These are phyloP conservation scores for Chrysanthemum makinoi DNA, from an alignment of 129 eudicot species.

Conservation along the genomic window DNA sequence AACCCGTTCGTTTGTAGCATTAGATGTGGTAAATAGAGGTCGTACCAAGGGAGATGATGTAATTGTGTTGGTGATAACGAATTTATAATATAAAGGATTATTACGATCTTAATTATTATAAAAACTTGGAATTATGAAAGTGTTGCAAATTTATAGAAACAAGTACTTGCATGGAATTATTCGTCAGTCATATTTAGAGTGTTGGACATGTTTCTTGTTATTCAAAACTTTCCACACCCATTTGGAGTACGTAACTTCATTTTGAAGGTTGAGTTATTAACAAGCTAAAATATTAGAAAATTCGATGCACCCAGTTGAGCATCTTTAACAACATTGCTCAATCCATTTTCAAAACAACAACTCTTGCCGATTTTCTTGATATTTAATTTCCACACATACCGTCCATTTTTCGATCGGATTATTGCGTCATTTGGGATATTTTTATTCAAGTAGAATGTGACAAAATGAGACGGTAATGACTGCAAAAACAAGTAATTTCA, in stretches of 20 bases:
- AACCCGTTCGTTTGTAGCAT: too few relatives aligned
- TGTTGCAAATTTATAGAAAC: too few relatives aligned
- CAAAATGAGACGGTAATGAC: conserved; percentile 15
- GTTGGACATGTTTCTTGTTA: too few relatives aligned
- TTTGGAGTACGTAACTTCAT: neutral
- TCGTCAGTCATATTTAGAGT: too few relatives aligned
- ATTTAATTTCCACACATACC: conserved; percentile 9
- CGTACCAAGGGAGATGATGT: too few relatives aligned
- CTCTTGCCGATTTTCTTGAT: neutral
- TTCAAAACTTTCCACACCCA: conserved; percentile 10
- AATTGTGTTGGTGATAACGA: too few relatives aligned
- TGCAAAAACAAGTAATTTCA: neutral
- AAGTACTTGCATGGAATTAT: too few relatives aligned
- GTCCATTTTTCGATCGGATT: neutral
- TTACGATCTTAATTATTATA: too few relatives aligned
- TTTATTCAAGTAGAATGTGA: conserved; percentile 9
- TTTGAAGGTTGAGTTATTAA: conserved; percentile 19
- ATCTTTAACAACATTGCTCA: conserved; percentile 20
- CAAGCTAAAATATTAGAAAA: conserved; percentile 16
- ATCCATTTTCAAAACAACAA: conserved; percentile 17
- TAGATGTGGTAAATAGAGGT: too few relatives aligned
- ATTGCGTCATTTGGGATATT: conserved; percentile 1
- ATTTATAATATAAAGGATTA: too few relatives aligned
- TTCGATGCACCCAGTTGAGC: neutral
- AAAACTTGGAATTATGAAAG: too few relatives aligned